Base-by-base conservation (phyloP, 2,329 filamentous ascomycete species). In the Paecilomyces fulvus region DNA sequence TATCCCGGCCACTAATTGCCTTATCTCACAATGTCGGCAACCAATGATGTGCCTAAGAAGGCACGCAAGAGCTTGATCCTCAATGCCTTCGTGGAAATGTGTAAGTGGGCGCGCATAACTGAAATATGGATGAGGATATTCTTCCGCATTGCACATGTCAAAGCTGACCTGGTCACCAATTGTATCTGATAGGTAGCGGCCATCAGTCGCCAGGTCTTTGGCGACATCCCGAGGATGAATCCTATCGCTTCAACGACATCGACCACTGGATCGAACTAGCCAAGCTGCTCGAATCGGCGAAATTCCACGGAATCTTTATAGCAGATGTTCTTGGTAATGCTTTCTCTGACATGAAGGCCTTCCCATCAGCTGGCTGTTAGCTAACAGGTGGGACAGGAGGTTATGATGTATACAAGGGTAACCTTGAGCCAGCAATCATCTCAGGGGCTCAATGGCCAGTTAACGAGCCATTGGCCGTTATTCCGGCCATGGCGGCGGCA, bases 371-470 rank as follows among this genome's bases (percentile, higher is more conserved):
- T 66, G 61, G 10, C 11, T 66, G 61, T 1, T 62, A 61, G 63
- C 63, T 1, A 62, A 67, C 2, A 62, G 23, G 54, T 30, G 66
- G 61, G 64, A 23, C 56, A 70, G 83, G 83, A 3, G 83, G 83
- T 5, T 88, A 88, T 64, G 85, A 89, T 72, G 84, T 88, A 3
- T 89, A 87, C 70, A 83, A 83, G 58, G 80, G 75, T 3, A 85
- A 82, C 58, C 75, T 88, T 2, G 78, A 80, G 2, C 80, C 85
- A 0, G 82, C 84, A 0, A 79, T 87, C 52, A 67, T 77, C 0
- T 82, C 83, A 0, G 86, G 83, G 1, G 83, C 85, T 0, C 86
- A 89, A 68, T 88, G 83, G 79, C 86, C 86, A 0, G 83, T 88
- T n/a, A 87, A 86, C 58, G 85, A 89, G 65, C 85, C 85, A 0